Percentiles rank a stretch among this genome's conserved stretches.
Evolutionary conservation across 2,329 filamentous ascomycete species (phyloP).

Genomic region (Pestalotiopsis sp.): DNA sequence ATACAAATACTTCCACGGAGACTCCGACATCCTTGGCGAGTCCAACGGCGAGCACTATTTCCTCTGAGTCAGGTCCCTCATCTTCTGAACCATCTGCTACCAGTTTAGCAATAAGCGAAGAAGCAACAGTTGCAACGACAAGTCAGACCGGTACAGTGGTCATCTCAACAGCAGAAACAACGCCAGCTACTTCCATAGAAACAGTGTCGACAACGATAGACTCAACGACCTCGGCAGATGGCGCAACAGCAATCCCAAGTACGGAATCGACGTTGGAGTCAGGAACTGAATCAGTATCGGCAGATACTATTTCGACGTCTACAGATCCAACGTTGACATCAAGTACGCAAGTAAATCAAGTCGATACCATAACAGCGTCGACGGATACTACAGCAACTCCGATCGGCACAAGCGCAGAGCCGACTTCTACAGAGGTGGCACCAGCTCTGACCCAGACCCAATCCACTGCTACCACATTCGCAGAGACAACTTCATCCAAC

Average conservation of each 20-base stretch:
- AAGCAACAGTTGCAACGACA: background rate
- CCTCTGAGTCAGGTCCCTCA: background rate
- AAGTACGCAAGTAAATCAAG: background rate
- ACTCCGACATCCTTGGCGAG: background rate
- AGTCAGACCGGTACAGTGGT: background rate
- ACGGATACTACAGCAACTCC: background rate
- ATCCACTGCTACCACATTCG: too few species aligned
- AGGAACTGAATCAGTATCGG: background rate
- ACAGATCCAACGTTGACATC: background rate
- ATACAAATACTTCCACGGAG: background rate
- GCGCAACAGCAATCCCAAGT: too few species aligned
- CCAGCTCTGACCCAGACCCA: too few species aligned
- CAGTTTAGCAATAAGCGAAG: background rate
- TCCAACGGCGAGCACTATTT: background rate
- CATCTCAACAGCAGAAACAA: background rate
- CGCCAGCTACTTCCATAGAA: background rate
- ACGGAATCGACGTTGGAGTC: too few species aligned
- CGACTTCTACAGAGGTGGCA: too few species aligned
- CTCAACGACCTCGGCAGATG: too few species aligned
- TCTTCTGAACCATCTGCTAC: background rate
- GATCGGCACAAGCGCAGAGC: background rate
- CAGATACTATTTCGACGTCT: background rate
- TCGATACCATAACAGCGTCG: background rate
- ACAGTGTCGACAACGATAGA: background rate
- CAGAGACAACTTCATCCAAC: background rate